Base-by-base conservation (phyloP, 768 basidiomycete genomes). In the Amanita phalloides region DNA sequence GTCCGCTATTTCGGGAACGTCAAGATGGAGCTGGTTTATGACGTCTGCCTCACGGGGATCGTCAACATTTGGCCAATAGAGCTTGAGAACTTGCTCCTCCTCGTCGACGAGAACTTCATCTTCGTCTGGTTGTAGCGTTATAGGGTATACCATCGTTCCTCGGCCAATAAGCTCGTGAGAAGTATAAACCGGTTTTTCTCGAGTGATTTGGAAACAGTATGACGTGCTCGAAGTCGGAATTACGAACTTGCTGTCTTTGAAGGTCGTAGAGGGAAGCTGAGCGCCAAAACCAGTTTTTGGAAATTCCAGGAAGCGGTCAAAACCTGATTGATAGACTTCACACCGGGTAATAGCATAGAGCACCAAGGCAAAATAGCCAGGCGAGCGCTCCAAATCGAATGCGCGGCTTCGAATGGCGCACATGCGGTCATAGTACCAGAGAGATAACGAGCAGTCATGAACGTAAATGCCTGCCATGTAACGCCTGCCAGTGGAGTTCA, bases 361-460 rank as follows among this genome's bases (percentile, higher is more conserved):
- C 10, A 51, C 49, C 8, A 51, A 17, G 13, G 41, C 49, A 20
- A 51, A 36, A 33, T 51, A 51, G 8, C 39, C 28, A 17, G 49
- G 49, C 9, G 26, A 32, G 20, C 25, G 28, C 28, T 43, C 45
- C 14, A 55, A 45, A 45, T 53, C 43, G 23, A 53, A 48, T 8
- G 43, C 17, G 38, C 33, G 32, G 10, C 46, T 53, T 28, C 49
- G 45, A 39, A 53, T 45, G 23, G 37, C 47, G 37, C 54, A 44
- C 26, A 52, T 38, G 6, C 51, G 50, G n/a, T 53, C 55, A 21
- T 55, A 53, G 21, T 55, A 53, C 55, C 55, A 55, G 17, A 55
- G 35, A n/a, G 54, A 54, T 6, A 51, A 11, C 2, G 49, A 43
- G 39, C 49, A 51, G 32, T 8, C 20, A 17, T 51, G 21, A 43